Percentiles rank a stretch among this genome's conserved stretches.
Conservation (phyloP, 1,139 yeast species). For the Diutina neorugosa region DNA sequence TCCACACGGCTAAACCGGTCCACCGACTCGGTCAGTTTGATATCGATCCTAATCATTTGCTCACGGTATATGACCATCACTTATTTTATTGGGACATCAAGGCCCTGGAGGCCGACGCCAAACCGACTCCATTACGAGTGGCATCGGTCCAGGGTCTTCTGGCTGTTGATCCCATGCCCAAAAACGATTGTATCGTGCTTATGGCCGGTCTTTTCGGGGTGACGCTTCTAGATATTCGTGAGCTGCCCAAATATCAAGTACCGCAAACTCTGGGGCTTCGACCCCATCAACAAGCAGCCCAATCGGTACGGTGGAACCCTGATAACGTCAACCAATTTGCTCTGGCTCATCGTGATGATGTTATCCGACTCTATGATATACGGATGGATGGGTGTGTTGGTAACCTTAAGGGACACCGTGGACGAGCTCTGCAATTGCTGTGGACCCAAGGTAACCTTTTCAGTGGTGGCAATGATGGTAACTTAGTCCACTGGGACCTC, state of each 20-base stretch:
- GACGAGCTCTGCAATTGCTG: constrained; percentile 40
- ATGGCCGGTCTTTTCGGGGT: constrained; percentile 62
- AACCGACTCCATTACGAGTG: constrained; percentile 38
- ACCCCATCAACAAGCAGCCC: constrained; percentile 12
- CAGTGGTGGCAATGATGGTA: constrained; percentile 62
- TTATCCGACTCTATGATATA: constrained; percentile 65
- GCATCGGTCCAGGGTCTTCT: constrained; percentile 39
- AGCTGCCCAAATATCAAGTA: neutral
- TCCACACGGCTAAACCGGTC: constrained; percentile 5
- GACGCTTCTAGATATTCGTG: constrained; percentile 54
- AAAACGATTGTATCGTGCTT: constrained; percentile 30
- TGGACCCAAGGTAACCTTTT: constrained; percentile 54
- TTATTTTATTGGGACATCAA: constrained; percentile 64
- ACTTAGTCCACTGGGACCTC: constrained; percentile 63
- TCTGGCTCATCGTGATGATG: constrained; percentile 49
- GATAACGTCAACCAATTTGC: constrained; percentile 50
- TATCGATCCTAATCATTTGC: constrained; percentile 19
- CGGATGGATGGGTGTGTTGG: constrained; percentile 47
- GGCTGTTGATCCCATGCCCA: constrained; percentile 39
- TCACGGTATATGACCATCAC: constrained; percentile 51
- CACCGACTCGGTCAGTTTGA: constrained; percentile 26
- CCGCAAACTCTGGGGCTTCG: neutral
- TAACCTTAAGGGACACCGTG: constrained; percentile 44
- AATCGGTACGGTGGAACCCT: constrained; percentile 52
- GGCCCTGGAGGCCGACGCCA: constrained; percentile 32